Conservation (phyloP, 2,329 filamentous ascomycete species). For the Aquanectria penicillioides region DNA sequence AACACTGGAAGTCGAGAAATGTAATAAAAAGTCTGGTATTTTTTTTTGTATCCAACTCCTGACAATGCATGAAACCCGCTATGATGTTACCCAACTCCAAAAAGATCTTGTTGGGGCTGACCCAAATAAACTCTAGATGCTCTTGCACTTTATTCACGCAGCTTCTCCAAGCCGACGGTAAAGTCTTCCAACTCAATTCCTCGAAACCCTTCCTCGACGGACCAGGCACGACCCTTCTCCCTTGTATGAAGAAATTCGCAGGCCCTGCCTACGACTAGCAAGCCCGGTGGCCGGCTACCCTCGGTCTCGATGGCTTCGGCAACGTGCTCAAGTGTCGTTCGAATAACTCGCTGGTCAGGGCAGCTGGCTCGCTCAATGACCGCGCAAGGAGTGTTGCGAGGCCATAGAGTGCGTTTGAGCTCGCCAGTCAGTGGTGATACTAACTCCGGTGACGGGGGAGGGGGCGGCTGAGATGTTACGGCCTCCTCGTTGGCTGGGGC, state of each 20-base stretch:
- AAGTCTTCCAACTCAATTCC: constrained; percentile 69
- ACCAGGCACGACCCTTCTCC: constrained; percentile 73
- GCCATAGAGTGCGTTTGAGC: constrained; percentile 67
- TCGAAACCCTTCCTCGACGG: constrained; percentile 86
- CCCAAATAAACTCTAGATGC: background rate
- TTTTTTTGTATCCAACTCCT: constrained; percentile 26
- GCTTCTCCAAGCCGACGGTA: constrained; percentile 33
- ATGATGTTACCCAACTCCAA: background rate
- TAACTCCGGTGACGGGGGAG: constrained; percentile 22
- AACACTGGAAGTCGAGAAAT: background rate
- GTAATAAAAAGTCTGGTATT: constrained; percentile 12
- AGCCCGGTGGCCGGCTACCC: constrained; percentile 86
- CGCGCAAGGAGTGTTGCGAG: constrained; percentile 82
- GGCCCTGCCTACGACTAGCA: constrained; percentile 85
- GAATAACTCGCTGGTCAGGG: constrained; percentile 90
- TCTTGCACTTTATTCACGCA: constrained; percentile 36
- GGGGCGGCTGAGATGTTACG: constrained; percentile 20
- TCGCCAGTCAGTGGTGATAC: constrained; percentile 15
- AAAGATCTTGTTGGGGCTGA: background rate
- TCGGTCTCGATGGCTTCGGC: constrained; percentile 86
- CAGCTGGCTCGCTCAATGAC: constrained; percentile 95
- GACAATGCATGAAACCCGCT: constrained; percentile 26
- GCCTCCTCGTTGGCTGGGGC: constrained; percentile 35
- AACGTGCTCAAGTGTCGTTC: constrained; percentile 84
- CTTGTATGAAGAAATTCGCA: constrained; percentile 79